Percentiles rank a stretch among this genome's conserved stretches.
Evolutionary conservation across 306 rosid species (phyloP).

Genomic region (Fragaria ananassa): DNA sequence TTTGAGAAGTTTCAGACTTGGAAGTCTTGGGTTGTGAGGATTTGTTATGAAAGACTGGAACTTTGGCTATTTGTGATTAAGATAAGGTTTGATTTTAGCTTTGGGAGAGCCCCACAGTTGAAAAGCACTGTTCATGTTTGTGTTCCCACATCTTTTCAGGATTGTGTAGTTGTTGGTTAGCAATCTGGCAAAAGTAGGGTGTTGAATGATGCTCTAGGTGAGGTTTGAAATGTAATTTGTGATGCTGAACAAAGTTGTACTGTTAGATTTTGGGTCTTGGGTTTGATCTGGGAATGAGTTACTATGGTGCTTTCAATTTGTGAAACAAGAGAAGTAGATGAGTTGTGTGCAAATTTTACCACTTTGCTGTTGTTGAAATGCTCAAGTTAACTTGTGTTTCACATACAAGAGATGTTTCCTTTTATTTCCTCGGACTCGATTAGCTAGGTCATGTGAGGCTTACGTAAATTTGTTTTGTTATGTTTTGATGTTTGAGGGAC

Average conservation of each 20-base stretch:
- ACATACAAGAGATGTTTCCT: background rate
- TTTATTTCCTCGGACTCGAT: background rate
- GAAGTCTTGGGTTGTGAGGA: background rate
- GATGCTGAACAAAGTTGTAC: background rate
- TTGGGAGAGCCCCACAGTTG: background rate
- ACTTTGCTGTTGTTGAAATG: background rate
- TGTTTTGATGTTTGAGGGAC: conserved; percentile 33
- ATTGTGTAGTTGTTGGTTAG: background rate
- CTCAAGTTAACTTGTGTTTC: background rate
- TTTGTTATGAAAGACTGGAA: background rate
- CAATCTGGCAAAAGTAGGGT: background rate
- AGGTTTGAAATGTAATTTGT: conserved; percentile 7
- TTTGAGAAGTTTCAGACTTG: background rate
- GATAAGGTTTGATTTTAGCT: background rate
- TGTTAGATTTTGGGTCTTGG: background rate
- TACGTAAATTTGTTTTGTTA: conserved; percentile 4
- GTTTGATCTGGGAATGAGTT: conserved; percentile 4
- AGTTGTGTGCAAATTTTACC: background rate
- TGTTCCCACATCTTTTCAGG: background rate
- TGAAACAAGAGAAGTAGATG: background rate
- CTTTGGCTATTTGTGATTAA: background rate
- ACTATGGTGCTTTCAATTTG: background rate
- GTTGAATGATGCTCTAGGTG: background rate
- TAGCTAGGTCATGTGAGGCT: conserved; percentile 2
- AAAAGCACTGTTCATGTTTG: background rate